Conservation (phyloP, 352 stramenopile species). For the Globisporangium orthogonon region DNA sequence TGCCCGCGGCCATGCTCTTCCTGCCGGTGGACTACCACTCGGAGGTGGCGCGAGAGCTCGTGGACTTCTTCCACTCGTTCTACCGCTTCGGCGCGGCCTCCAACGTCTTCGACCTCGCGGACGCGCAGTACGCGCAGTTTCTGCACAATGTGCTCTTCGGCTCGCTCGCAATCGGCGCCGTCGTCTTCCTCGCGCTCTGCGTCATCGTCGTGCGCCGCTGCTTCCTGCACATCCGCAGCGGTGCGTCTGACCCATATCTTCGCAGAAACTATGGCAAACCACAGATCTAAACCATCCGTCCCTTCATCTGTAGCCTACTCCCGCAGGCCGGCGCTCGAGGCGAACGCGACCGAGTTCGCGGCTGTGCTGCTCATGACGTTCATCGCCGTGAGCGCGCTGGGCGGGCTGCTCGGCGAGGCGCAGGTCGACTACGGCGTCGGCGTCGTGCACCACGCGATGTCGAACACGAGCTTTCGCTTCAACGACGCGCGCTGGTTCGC, state of each 20-base stretch:
- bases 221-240: constrained; percentile 62
- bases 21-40: constrained; percentile 65
- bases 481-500: constrained; percentile 28
- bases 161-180: constrained; percentile 48
- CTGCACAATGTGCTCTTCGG: constrained; percentile 66
- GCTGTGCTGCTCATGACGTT: constrained; percentile 71
- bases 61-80: constrained; percentile 75
- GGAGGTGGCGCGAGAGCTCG: constrained; percentile 55
- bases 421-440: constrained; percentile 83
- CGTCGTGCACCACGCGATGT: constrained; percentile 64
- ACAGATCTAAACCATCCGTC: background rate
- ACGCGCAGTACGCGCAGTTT: constrained; percentile 50
- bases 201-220: constrained; percentile 63
- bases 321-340: constrained; percentile 31
- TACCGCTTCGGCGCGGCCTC: constrained; percentile 60
- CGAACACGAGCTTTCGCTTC: constrained; percentile 60
- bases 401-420: constrained; percentile 63
- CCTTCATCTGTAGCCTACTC: constrained; percentile 27
- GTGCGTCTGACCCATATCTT: constrained; percentile 17
- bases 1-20: constrained; percentile 28
- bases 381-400: constrained; percentile 62
- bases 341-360: constrained; percentile 54
- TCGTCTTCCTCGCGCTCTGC: constrained; percentile 61
- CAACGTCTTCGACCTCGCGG: constrained; percentile 46
- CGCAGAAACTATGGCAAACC: background rate